These are phyloP conservation scores for Mycena polygramma DNA, from an alignment of 768 basidiomycete species.

Conservation along the genomic window DNA sequence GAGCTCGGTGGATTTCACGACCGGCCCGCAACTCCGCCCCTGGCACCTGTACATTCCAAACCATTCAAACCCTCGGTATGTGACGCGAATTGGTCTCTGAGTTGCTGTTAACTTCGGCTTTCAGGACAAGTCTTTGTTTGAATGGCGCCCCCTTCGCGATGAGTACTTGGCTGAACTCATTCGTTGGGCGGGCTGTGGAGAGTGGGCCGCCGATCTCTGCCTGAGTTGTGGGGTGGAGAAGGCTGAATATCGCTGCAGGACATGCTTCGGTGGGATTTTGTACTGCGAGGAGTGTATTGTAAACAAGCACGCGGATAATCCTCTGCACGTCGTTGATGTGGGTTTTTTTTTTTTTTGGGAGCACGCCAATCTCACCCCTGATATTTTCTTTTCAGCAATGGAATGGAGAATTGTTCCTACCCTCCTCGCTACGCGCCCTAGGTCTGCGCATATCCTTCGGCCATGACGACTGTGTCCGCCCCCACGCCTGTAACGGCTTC, in stretches of 20 bases:
- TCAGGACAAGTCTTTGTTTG: conserved; percentile 2
- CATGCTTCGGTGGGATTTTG: conserved; percentile 1
- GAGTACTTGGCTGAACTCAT: conserved; percentile 6
- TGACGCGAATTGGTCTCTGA: too few relatives aligned
- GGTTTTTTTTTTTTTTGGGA: neutral
- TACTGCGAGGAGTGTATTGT: conserved; percentile 4
- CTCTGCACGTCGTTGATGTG: conserved; percentile 38
- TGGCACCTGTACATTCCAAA: neutral
- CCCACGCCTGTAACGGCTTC: conserved; percentile 18
- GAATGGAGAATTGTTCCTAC: conserved; percentile 32
- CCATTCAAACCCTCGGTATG: neutral
- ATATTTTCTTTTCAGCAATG: conserved; percentile 34
- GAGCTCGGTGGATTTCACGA: neutral
- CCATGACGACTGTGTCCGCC: conserved; percentile 32
- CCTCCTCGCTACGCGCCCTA: conserved; percentile 27
- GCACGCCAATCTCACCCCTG: too few relatives aligned
- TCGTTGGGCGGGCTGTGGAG: neutral
- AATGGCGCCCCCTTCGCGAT: conserved; percentile 1
- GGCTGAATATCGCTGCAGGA: neutral
- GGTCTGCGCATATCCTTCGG: conserved; percentile 42
- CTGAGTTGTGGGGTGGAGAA: neutral
- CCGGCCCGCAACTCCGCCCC: neutral
- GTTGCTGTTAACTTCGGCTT: neutral
- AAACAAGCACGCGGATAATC: conserved; percentile 19
- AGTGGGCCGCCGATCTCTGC: neutral